Evolutionary conservation across 1,284 basidiomycete species (phyloP), one percentile per base, ranked within the genome.

Genomic region (Ganoderma multipileum): DNA sequence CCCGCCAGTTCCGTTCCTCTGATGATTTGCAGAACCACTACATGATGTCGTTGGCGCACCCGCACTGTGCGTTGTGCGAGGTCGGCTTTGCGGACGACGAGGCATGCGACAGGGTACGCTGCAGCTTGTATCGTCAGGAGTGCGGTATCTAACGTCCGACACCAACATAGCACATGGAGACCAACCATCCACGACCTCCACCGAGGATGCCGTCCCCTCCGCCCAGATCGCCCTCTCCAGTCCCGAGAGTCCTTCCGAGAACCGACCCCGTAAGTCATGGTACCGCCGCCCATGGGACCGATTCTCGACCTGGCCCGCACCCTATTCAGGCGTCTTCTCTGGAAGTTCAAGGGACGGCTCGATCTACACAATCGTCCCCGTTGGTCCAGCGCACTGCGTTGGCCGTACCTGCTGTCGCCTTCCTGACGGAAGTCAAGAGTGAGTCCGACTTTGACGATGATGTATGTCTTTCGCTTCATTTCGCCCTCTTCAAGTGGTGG

Each of bases 11-110:
- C 28, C 62, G 67, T 4, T 58, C 64, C 1, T 58, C 55, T 1
- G 72, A 72, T 9, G 65, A 72, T 2, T 52, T 73, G 23, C 64
- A 70, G 26, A 57, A 61, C 14, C 73, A 74, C 52, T 74, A 69
- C 52, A 30, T 69, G 3, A 62, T 41, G 3, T 73, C 73, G 20
- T 58, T 69, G 3, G 64, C 65, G 41, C 73, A 74, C 50, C 73
- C 73, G 7, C 68, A 71, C 33, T 74, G 73, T 26, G 68, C 70
- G 1, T 9, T 69, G 8, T 74, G 73, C 41, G 68, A 73, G 38
- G 55, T 71, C 8, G 73, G 72, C 23, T 74, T 74, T 50, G 42
- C 64, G 12, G 70, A 73, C 30, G 72, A 73, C 42, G 61, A 41
- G 4, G 42, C 67, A 0, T 74, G 69, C 67, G 66, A 67, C 42